Conservation (phyloP, 805 yeast genomes). For the Metschnikowia hibisci region DNA sequence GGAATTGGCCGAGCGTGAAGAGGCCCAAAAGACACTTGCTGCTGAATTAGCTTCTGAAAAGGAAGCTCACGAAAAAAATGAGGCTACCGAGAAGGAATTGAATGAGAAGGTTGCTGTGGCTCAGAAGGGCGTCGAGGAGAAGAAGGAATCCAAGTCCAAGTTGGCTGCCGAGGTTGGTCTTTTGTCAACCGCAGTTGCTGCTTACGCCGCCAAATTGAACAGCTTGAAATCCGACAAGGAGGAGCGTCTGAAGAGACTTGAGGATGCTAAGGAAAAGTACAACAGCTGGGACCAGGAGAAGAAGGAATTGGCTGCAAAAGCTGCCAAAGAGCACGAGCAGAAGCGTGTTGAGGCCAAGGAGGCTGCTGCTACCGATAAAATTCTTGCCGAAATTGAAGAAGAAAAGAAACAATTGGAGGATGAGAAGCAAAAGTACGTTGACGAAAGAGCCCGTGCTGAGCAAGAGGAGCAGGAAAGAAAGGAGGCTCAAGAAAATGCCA, state of each 20-base stretch:
- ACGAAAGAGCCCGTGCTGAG: slow-evolving; percentile 14
- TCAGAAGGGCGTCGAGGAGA: slow-evolving; percentile 34
- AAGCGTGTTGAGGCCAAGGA: slow-evolving; percentile 36
- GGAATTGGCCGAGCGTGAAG: slow-evolving; percentile 38
- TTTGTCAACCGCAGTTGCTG: slow-evolving; percentile 40
- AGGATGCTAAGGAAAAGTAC: slow-evolving; percentile 39
- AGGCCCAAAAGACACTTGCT: slow-evolving; percentile 31
- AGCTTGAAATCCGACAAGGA: slow-evolving; percentile 37
- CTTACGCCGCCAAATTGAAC: slow-evolving; percentile 42
- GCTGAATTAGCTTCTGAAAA: slow-evolving; percentile 29
- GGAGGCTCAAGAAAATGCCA: slow-evolving; percentile 12
- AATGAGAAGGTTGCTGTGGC: slow-evolving; percentile 34
- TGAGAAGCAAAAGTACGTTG: slow-evolving; percentile 14
- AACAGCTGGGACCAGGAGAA: slow-evolving; percentile 45
- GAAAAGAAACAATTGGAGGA: slow-evolving; percentile 15
- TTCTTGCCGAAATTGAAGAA: slow-evolving; percentile 14
- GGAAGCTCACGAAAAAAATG: slow-evolving; percentile 25
- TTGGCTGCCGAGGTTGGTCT: slow-evolving; percentile 43
- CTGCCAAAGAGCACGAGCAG: slow-evolving; percentile 18
- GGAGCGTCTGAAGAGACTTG: slow-evolving; percentile 32
- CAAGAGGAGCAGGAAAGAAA: slow-evolving; percentile 13
- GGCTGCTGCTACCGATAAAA: slow-evolving; percentile 18
- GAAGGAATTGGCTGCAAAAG: slow-evolving; percentile 37
- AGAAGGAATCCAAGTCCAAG: slow-evolving; percentile 34
- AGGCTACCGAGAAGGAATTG: slow-evolving; percentile 39